Evolutionary conservation across 2,329 filamentous ascomycete genomes (phyloP), one percentile per base, ranked within the genome.

Genomic region (Penicillium sp.): DNA sequence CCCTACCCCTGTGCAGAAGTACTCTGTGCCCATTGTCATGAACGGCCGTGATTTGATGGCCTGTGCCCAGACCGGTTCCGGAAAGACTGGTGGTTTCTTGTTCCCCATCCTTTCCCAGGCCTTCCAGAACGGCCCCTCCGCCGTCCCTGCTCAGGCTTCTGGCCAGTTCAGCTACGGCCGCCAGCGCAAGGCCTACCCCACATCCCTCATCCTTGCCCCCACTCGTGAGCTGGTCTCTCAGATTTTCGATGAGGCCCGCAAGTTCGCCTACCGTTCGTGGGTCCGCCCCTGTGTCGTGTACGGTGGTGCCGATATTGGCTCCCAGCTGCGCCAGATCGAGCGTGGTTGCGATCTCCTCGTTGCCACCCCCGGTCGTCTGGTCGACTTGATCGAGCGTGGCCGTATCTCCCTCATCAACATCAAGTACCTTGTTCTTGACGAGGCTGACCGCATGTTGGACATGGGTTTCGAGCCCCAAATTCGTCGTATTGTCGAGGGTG

Each of bases 391-490:
- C 74, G 95, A 98, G 85, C 92, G 95, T 84, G 95, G 95, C 73
- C 92, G 93, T 74, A 98, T 99, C 77, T 98, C 95, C 45, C 88
- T 99, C 55, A 87, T 88, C 78, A 97, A 96, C 85, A 99, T 99
- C 85, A 98, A 97, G 84, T 99, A 99, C 77, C 86, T 99, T 62
- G 92, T 99, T 69, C 91, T 99, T 54, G 95, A 99, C 70, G 95
- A 99, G 86, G 95, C 95, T 78, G 95, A 99, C 83, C 95, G 95
- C 77, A 99, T 99, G 95, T 85, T 99, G 85, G 95, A 99, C 85
- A 99, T 99, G 95, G 95, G 95, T 95, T 99, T 99, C 85, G 95
- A 99, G 84, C 95, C 95, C 72, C 95, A 99, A 82, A 99, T 99
- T 75, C 93, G 95, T 72, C 91, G 93, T 71, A 98, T 99, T 72